Base-by-base conservation (phyloP, 2,329 filamentous ascomycete species). In the Aspergillus glaucus region DNA sequence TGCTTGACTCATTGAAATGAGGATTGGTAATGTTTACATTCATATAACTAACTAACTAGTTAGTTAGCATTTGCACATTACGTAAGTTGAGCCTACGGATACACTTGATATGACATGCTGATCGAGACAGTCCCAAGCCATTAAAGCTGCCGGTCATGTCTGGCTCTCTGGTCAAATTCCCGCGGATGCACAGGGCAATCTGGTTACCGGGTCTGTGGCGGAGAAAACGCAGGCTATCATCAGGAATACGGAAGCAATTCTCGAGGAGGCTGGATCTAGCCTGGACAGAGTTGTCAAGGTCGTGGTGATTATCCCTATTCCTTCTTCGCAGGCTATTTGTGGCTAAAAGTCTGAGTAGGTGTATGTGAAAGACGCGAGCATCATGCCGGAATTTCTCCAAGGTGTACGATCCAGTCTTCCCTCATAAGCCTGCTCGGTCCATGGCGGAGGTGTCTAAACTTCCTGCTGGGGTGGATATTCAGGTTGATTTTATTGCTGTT, bases 251-350 rank as follows among this genome's bases (percentile, higher is more conserved):
- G 78, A 84, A 65, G 85, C 84, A 36, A 87, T 95, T 47, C 81
- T 95, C 44, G 78, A 82, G 60, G 78, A 82, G 60, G 87, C 87
- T 17, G 87, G 86, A 49, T 88, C 85, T 17, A 79, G 78, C 41
- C 76, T 95, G 52, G 71, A 80, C 54, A 84, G 81, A 67, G 83
- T 93, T 44, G 85, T 94, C 73, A 93, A 94, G 78, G 85, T 87
- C 62, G 85, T 81, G 34, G 15, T 15, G 15, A 15, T 15, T 15
- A 15, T 15, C 15, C 15, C 15, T 15, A 15, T 15, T 15, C 15
- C 15, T 15, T 15, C 15, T 15, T 15, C 15, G 15, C 15, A 15
- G 15, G 15, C 15, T 15, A 15, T 15, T 15, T 15, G 15, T 15
- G 15, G 15, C 15, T 15, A 15, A 15, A 15, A 15, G 15, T 15